Evolutionary conservation across 2,329 filamentous ascomycete genomes (phyloP), one percentile per base, ranked within the genome.

Genomic region (Colletotrichum phormii): DNA sequence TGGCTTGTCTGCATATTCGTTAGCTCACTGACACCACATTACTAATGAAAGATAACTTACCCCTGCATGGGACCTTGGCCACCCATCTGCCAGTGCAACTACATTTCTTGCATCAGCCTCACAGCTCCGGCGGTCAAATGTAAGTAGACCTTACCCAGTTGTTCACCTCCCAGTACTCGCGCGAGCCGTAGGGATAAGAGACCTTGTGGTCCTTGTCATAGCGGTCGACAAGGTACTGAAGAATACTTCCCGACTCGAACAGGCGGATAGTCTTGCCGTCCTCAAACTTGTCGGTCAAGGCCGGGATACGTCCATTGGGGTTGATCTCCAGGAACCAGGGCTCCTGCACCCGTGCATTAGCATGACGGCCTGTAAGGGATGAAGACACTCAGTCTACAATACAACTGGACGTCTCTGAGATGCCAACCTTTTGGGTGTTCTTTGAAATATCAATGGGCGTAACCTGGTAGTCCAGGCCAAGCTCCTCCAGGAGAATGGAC

Each of bases 251-350:
- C 75, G 91, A 94, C 83, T 98, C 95, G 79, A 97, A 98, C 22
- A 98, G 81, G 70, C 89, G 88, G 80, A 97, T 94, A 42, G 86
- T 85, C 80, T 93, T 85, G 76, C 94, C 94, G 80, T 97, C 92
- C 5, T 86, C 86, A 80, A 94, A 92, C 7, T 87, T 93, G 83
- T 98, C 95, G 8, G 94, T 97, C 63, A 98, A 78, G 70, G 95
- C 95, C 4, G 95, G 95, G 77, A 98, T 97, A 76, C 95, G 93
- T 75, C 95, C 95, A 81, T 98, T 98, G 75, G 95, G 95, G 83
- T 98, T 98, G 84, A 98, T 97, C 64, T 92, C 91, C 33, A 97
- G 89, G 84, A 96, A 98, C 94, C 94, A 97, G 18, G 90, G 90
- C 81, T 96, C 85, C 80, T 84, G 67, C 15, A 29, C 31, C 42